Evolutionary conservation across 73 alveolate genomes (phyloP).

Genomic region (Halteria grandinella): DNA sequence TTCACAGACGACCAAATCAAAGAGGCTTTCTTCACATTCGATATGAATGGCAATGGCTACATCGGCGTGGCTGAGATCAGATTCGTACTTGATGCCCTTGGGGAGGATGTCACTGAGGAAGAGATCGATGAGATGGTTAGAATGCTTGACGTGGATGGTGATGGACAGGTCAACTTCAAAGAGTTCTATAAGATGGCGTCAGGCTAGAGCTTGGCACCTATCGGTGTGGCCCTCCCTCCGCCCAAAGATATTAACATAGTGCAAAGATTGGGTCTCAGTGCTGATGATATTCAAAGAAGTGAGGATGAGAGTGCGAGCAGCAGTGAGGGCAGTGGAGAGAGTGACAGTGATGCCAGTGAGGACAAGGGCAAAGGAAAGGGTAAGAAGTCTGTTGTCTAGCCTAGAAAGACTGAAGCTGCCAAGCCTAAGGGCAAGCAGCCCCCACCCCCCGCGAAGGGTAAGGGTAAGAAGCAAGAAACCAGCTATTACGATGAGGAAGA

Average conservation of each 20-base stretch:
- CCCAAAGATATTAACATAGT: slow-evolving; percentile 59
- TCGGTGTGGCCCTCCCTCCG: slow-evolving; percentile 79
- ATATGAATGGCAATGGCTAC: slow-evolving; percentile 81
- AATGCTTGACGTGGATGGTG: slow-evolving; percentile 88
- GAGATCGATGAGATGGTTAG: slow-evolving; percentile 93
- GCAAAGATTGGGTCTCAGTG: no score
- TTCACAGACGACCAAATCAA: slow-evolving; percentile 78
- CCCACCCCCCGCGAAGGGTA: no score
- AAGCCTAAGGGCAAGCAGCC: neutral
- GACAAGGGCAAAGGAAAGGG: neutral
- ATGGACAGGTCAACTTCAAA: slow-evolving; percentile 85
- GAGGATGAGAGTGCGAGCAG: slow-evolving; percentile 8
- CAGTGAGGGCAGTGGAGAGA: neutral
- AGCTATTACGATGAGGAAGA: no score
- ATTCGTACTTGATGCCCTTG: slow-evolving; percentile 79
- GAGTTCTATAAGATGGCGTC: slow-evolving; percentile 88
- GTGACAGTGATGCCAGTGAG: slow-evolving; percentile 2
- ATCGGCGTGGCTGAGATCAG: slow-evolving; percentile 83
- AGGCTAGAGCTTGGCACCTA: slow-evolving; percentile 79
- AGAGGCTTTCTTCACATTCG: slow-evolving; percentile 83
- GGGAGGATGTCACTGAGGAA: slow-evolving; percentile 92
- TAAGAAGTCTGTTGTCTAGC: neutral
- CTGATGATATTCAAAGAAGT: neutral
- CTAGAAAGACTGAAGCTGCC: neutral
- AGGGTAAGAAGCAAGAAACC: no score